Evolutionary conservation across 768 basidiomycete species (phyloP).

Genomic region (Solioccasus polychromus): DNA sequence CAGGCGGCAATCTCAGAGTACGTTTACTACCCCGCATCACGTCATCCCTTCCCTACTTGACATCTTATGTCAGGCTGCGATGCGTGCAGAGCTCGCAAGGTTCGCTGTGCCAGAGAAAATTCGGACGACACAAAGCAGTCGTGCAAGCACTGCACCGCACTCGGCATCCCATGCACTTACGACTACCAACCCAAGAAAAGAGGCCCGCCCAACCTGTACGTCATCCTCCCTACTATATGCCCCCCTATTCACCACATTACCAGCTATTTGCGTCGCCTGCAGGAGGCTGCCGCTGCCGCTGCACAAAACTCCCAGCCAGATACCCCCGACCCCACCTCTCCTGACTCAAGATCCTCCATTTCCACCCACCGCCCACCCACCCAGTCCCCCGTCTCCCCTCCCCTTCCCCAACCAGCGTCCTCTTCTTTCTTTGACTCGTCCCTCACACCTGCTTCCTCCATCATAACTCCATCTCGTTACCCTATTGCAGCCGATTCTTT

Average conservation of each 20-base stretch:
- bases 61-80: slow-evolving; percentile 63
- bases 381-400: slow-evolving; percentile 51
- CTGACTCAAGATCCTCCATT: slow-evolving; percentile 41
- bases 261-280: slow-evolving; percentile 76
- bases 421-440: slow-evolving; percentile 53
- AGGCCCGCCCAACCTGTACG: slow-evolving; percentile 88
- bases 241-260: background rate
- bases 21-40: slow-evolving; percentile 30
- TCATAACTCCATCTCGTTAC: slow-evolving; percentile 63
- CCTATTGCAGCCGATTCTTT: slow-evolving; percentile 69
- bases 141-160: slow-evolving; percentile 84
- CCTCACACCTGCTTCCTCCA: slow-evolving; percentile 36
- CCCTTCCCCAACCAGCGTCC: slow-evolving; percentile 21
- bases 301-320: slow-evolving; percentile 33
- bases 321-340: slow-evolving; percentile 33
- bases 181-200: slow-evolving; percentile 93
- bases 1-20: slow-evolving; percentile 86
- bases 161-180: slow-evolving; percentile 84
- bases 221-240: background rate
- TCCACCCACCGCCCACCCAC: slow-evolving; percentile 42
- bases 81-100: slow-evolving; percentile 84
- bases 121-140: slow-evolving; percentile 72
- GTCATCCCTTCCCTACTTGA: slow-evolving; percentile 21
- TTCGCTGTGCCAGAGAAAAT: slow-evolving; percentile 78
- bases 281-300: slow-evolving; percentile 67